Conservation (phyloP, 106 monocot genomes). For the Triglochin maritima region DNA sequence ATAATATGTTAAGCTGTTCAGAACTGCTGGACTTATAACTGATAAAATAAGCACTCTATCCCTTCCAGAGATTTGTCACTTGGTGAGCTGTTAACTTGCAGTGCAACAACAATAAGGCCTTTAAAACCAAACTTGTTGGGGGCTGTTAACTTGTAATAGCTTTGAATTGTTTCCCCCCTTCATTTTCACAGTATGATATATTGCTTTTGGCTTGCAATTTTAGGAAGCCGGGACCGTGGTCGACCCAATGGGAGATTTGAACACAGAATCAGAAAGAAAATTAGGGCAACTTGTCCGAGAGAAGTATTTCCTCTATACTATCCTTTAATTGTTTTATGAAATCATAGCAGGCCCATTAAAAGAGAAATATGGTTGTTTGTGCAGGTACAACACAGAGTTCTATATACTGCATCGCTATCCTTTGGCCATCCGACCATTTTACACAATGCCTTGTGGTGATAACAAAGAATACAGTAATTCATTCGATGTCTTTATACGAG, state of each 20-base stretch:
- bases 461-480: slow-evolving; percentile 76
- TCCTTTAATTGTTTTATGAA: not conserved
- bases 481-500: slow-evolving; percentile 97
- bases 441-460: slow-evolving; percentile 97
- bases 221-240: slow-evolving; percentile 85
- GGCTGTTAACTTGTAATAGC: too few species aligned
- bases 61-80: too few species aligned
- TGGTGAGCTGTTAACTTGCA: too few species aligned
- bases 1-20: too few species aligned
- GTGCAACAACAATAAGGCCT: too few species aligned
- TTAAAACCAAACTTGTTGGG: too few species aligned
- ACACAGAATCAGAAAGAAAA: slow-evolving; percentile 84
- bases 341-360: not conserved
- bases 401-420: slow-evolving; percentile 87
- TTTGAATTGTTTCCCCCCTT: too few species aligned
- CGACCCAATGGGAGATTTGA: slow-evolving; percentile 84
- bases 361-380: not conserved
- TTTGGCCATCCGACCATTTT: slow-evolving; percentile 86
- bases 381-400: slow-evolving; percentile 86
- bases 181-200: not conserved
- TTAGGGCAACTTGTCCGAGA: slow-evolving; percentile 83
- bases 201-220: not conserved
- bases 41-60: too few species aligned
- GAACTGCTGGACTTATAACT: too few species aligned
- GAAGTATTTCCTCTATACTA: slow-evolving; percentile 38